These are phyloP conservation scores for Lipomyces orientalis DNA, from an alignment of 805 yeast species.

Conservation along the genomic window DNA sequence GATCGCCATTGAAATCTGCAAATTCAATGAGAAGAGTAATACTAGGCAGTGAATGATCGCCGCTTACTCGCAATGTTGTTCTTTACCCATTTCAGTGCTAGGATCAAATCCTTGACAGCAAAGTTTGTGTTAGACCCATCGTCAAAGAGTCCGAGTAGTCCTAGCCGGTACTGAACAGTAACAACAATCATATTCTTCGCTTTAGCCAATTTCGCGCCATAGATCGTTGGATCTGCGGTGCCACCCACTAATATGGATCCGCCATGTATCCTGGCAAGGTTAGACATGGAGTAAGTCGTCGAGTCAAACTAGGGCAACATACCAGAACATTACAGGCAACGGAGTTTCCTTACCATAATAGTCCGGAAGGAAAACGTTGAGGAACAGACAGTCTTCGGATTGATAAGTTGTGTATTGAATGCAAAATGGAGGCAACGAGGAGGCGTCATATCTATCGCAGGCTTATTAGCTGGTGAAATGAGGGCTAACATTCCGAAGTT, in stretches of 20 bases:
- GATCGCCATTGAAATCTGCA: constrained; percentile 44
- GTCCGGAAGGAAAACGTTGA: constrained; percentile 34
- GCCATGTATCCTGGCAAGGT: constrained; percentile 48
- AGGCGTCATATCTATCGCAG: constrained; percentile 24
- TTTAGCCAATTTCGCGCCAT: constrained; percentile 39
- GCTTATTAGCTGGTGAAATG: neutral
- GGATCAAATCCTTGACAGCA: constrained; percentile 31
- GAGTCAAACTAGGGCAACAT: neutral
- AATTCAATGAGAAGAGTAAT: neutral
- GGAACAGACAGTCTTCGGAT: constrained; percentile 36
- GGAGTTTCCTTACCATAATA: neutral
- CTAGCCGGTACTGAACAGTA: constrained; percentile 37
- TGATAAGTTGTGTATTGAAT: constrained; percentile 19
- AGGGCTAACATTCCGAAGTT: neutral
- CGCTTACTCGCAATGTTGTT: constrained; percentile 39
- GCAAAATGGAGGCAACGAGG: constrained; percentile 35
- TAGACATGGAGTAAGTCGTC: constrained; percentile 33
- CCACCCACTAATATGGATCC: constrained; percentile 47
- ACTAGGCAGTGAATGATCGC: neutral
- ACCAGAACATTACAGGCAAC: constrained; percentile 33
- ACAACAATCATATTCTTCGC: constrained; percentile 38
- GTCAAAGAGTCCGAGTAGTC: constrained; percentile 35
- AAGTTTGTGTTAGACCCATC: constrained; percentile 35
- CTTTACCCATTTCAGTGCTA: constrained; percentile 46
- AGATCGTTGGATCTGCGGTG: constrained; percentile 40